These are phyloP conservation scores for Phylloporus sp. DNA, from an alignment of 768 basidiomycete genomes.

Conservation along the genomic window DNA sequence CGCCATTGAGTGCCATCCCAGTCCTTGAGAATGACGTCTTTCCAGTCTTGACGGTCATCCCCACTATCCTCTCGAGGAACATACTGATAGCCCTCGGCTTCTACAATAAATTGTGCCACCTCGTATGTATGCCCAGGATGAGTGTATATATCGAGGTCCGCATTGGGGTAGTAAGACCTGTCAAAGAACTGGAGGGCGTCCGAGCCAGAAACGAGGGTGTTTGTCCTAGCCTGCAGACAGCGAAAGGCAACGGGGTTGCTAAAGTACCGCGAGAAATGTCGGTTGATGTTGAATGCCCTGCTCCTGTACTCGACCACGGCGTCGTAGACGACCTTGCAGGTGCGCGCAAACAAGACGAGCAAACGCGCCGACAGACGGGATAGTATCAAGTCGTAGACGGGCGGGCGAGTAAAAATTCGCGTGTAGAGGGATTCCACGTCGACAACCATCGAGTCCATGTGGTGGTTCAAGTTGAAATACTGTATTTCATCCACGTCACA, in stretches of 20 bases:
- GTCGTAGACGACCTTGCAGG: constrained; percentile 15
- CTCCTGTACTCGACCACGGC: constrained; percentile 19
- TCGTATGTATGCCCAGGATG: constrained; percentile 28
- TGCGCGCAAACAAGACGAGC: constrained; percentile 21
- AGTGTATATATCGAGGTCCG: constrained; percentile 53
- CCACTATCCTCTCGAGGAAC: constrained; percentile 12
- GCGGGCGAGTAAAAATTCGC: constrained; percentile 12
- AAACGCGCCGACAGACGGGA: constrained; percentile 21
- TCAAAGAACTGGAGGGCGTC: constrained; percentile 52
- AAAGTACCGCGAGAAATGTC: constrained; percentile 37
- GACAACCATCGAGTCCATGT: too few species aligned
- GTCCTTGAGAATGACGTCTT: background rate
- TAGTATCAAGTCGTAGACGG: constrained; percentile 21
- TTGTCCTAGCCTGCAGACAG: constrained; percentile 39
- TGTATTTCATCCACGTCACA: too few species aligned
- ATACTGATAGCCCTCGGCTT: constrained; percentile 30
- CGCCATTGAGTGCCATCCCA: constrained; percentile 20
- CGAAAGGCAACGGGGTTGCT: constrained; percentile 38
- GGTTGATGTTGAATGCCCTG: constrained; percentile 35
- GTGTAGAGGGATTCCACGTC: background rate
- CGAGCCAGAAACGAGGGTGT: constrained; percentile 51
- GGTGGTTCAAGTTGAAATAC: too few species aligned
- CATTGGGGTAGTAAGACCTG: constrained; percentile 37
- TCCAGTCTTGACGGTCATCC: constrained; percentile 20
- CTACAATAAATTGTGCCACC: constrained; percentile 35